These are phyloP conservation scores for Melocanna baccifera DNA, from an alignment of 176 grass and related monocot genomes.

Conservation along the genomic window DNA sequence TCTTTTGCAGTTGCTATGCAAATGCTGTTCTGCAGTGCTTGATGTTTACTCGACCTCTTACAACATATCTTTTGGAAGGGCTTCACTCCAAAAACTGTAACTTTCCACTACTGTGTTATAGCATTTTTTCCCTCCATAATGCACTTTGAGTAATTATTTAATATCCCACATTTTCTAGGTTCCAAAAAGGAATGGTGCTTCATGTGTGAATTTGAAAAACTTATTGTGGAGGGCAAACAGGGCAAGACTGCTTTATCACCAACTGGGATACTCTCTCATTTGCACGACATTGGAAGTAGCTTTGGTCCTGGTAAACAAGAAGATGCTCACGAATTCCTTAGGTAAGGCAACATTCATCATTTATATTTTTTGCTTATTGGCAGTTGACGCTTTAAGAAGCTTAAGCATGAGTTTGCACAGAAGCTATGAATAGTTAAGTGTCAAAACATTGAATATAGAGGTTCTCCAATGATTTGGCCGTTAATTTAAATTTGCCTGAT, in stretches of 20 bases:
- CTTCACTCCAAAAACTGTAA: slow-evolving; percentile 90
- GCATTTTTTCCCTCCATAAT: background rate
- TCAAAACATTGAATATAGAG: background rate
- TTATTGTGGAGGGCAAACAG: slow-evolving; percentile 61
- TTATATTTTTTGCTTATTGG: slow-evolving; percentile 10
- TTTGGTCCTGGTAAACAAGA: slow-evolving; percentile 85
- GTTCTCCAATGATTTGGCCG: background rate
- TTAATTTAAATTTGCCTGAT: background rate
- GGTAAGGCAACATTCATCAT: slow-evolving; percentile 44
- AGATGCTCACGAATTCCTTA: slow-evolving; percentile 98
- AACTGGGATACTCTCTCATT: slow-evolving; percentile 73
- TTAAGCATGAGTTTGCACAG: slow-evolving; percentile 1
- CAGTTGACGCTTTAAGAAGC: background rate
- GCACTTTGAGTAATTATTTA: slow-evolving; percentile 15
- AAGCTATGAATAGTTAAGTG: background rate
- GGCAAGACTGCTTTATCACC: slow-evolving; percentile 58
- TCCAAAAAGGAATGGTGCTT: slow-evolving; percentile 83
- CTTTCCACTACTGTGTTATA: background rate
- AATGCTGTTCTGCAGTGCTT: slow-evolving; percentile 97
- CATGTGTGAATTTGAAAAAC: slow-evolving; percentile 89
- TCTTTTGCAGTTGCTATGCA: slow-evolving; percentile 83
- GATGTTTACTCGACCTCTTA: slow-evolving; percentile 84
- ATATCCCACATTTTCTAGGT: slow-evolving; percentile 43
- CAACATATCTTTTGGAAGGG: slow-evolving; percentile 72
- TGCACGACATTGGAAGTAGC: slow-evolving; percentile 63